These are phyloP conservation scores for Vanderwaltozyma tropicalis DNA, from an alignment of 805 yeast genomes.

Conservation along the genomic window DNA sequence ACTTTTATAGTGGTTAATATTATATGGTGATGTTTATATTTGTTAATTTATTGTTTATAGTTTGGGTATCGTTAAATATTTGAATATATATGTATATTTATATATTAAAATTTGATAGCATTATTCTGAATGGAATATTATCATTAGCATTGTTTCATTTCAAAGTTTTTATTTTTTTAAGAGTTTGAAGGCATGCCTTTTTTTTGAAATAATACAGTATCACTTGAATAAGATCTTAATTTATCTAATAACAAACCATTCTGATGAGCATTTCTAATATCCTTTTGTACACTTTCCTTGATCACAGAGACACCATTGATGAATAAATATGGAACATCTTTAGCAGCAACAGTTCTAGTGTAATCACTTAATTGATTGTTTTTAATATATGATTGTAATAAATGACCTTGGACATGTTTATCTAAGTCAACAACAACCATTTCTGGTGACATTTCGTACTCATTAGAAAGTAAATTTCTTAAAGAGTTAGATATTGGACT, in stretches of 20 bases:
- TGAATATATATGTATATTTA: too few relatives aligned
- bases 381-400: constrained; percentile 54
- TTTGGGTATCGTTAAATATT: too few relatives aligned
- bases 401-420: constrained; percentile 59
- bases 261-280: constrained; percentile 11
- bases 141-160: constrained; percentile 10
- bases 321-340: constrained; percentile 17
- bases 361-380: constrained; percentile 4
- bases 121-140: too few relatives aligned
- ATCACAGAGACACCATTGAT: constrained; percentile 19
- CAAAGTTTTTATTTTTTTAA: constrained; percentile 8
- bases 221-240: constrained; percentile 12
- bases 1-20: too few relatives aligned
- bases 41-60: too few relatives aligned
- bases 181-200: constrained; percentile 20
- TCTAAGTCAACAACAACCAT: constrained; percentile 74
- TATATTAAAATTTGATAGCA: too few relatives aligned
- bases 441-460: constrained; percentile 61
- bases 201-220: constrained; percentile 13
- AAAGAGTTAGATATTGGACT: constrained; percentile 64
- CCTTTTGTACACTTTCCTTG: constrained; percentile 7
- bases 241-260: constrained; percentile 11
- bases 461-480: constrained; percentile 49
- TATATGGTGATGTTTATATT: too few relatives aligned
- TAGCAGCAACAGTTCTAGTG: neutral